Base-by-base conservation (phyloP, 768 basidiomycete species). In the Mycena latifolia region DNA sequence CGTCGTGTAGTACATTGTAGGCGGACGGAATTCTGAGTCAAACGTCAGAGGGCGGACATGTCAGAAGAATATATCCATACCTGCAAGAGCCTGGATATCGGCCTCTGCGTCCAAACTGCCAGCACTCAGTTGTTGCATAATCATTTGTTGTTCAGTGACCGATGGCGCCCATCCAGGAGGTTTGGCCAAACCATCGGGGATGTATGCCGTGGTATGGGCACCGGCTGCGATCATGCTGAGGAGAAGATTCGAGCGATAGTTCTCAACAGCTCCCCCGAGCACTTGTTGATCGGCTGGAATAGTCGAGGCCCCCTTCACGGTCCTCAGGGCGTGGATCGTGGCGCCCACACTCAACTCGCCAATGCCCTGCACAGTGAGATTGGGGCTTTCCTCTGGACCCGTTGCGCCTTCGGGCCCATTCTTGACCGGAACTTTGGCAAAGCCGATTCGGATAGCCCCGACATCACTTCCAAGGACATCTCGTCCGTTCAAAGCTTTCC, bases 401-500 rank as follows among this genome's bases (percentile, higher is more conserved):
- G 84, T 81, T 48, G 78, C 80, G 29, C 86, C 85, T 73, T 92
- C 91, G 66, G 88, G 85, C 24, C 90, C 90, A 67, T 91, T 92
- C 82, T 96, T 97, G 76, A 93, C 93, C 10, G 96, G 97, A 2
- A 99, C 96, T 74, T 95, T 94, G 61, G 97, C 97, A 76, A 96
- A 99, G 9, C 96, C 97, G 68, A 99, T 98, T 39, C 96, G 91
- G 66, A 99, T 95, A 33, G 97, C 94, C 33, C 98, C 98, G 59
- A 99, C 95, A 63, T 99, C 97, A 68, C 92, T 92, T 20, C 98
- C 98, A 31, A 99, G 86, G 22, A 99, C 94, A 76, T 99, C 97
- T 47, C 95, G 91, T 33, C 96, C 96, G 74, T 98, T 98, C 63
- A 99, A 84, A 37, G 96, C 94, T 78, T 98, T 98, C 67, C 97